Evolutionary conservation across 176 grass and related monocot species (phyloP).

Genomic region (Oryza longistaminata): DNA sequence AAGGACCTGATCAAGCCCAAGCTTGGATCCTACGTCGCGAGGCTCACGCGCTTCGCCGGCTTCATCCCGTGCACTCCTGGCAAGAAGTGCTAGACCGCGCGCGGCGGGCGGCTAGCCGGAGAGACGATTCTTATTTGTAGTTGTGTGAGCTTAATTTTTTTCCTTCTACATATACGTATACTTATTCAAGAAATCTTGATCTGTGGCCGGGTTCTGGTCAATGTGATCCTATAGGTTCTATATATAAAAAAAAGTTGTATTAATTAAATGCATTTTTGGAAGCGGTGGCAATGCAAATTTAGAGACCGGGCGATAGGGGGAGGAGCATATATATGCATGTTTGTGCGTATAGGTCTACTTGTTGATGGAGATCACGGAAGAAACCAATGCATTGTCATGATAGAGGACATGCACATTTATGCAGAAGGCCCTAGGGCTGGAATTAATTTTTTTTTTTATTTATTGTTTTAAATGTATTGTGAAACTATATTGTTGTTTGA

Average conservation of each 20-base stretch:
- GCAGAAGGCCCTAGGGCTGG: too few species aligned
- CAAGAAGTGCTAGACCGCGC: conserved; percentile 49
- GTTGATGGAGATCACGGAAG: background rate
- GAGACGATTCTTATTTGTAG: conserved; percentile 4
- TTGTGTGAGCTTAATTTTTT: background rate
- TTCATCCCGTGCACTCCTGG: conserved; percentile 47
- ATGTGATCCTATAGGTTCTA: background rate
- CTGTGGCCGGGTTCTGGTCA: conserved; percentile 17
- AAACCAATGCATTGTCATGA: background rate
- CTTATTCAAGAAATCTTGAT: conserved; percentile 3
- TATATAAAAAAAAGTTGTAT: background rate
- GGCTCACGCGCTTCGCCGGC: conserved; percentile 67
- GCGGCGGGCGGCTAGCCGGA: background rate
- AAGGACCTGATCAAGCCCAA: conserved; percentile 66
- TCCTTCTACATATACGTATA: conserved; percentile 12
- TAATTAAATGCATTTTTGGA: background rate
- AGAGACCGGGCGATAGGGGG: background rate
- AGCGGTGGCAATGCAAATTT: background rate
- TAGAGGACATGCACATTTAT: too few species aligned
- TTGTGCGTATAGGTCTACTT: background rate
- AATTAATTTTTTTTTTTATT: too few species aligned
- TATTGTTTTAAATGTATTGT: too few species aligned
- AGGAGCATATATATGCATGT: background rate
- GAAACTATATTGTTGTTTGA: too few species aligned
- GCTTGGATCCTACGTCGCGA: conserved; percentile 51